Conservation (phyloP, 208 protist genomes). For the Crithidia expoeki region DNA sequence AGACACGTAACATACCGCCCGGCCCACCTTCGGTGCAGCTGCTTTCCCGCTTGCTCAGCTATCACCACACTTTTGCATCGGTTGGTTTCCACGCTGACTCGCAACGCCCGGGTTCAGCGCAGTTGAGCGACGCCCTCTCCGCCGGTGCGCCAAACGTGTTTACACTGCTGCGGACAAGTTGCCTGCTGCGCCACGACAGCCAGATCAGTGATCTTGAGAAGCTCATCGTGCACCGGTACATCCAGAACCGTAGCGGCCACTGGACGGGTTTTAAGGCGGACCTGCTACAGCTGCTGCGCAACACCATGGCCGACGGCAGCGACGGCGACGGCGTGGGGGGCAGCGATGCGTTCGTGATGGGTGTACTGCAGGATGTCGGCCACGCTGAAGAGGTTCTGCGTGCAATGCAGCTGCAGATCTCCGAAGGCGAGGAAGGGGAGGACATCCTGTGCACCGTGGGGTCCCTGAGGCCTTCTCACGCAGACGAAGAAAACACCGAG, state of each 20-base stretch:
- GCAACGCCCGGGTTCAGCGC: slow-evolving; percentile 38
- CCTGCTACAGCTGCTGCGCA: slow-evolving; percentile 45
- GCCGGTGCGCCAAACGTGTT: slow-evolving; percentile 85
- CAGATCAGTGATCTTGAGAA: slow-evolving; percentile 30
- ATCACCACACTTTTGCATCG: slow-evolving; percentile 73
- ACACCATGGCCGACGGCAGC: slow-evolving; percentile 17
- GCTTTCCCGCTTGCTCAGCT: slow-evolving; percentile 52
- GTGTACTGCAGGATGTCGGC: background rate
- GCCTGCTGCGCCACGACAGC: slow-evolving; percentile 43
- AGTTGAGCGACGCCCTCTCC: slow-evolving; percentile 72
- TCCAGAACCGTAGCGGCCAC: slow-evolving; percentile 83
- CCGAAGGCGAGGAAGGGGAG: background rate
- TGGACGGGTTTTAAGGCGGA: slow-evolving; percentile 55
- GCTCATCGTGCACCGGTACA: slow-evolving; percentile 73
- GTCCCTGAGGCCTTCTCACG: background rate
- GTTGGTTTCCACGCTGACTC: slow-evolving; percentile 78
- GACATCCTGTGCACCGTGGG: background rate
- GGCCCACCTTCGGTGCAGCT: slow-evolving; percentile 14
- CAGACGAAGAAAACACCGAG: background rate
- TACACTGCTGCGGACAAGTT: slow-evolving; percentile 71
- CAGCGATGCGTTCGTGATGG: background rate
- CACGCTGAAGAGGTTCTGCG: slow-evolving; percentile 7
- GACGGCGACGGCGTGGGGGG: slow-evolving; percentile 1
- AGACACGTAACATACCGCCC: background rate
- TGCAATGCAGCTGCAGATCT: slow-evolving; percentile 10